phyloP scores from a whole-genome alignment of 257 asterid species.

The Salvia miltiorrhiza region DNA sequence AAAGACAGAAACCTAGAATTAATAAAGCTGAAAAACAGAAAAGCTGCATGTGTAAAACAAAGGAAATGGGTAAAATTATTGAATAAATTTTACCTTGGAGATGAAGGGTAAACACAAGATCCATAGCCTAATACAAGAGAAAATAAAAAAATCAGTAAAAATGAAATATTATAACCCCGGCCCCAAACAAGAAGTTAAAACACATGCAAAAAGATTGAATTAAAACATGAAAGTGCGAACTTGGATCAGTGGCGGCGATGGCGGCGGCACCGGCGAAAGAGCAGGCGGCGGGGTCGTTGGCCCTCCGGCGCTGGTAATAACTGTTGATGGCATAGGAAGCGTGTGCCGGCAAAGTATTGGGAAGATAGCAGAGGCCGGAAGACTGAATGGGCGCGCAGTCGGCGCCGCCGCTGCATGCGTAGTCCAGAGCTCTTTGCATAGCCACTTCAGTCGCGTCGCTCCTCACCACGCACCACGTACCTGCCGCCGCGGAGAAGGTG shows the following conservation, averaged over 20 bases:
- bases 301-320: constrained; percentile 51
- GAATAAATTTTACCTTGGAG: constrained; percentile 40
- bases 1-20: no score
- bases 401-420: constrained; percentile 75
- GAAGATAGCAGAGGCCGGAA: constrained; percentile 68
- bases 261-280: constrained; percentile 60
- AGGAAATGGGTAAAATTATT: neutral
- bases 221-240: constrained; percentile 21
- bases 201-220: neutral
- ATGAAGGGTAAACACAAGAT: constrained; percentile 78
- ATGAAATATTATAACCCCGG: neutral
- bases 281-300: constrained; percentile 60
- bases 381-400: constrained; percentile 63
- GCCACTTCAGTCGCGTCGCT: constrained; percentile 64
- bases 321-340: constrained; percentile 86
- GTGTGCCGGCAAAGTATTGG: constrained; percentile 72
- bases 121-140: constrained; percentile 59
- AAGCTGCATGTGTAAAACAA: neutral
- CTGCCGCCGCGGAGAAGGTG: constrained; percentile 7
- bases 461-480: constrained; percentile 81
- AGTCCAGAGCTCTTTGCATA: constrained; percentile 58
- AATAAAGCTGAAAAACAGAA: no score
- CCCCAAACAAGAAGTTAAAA: neutral
- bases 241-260: constrained; percentile 78
- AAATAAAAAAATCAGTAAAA: neutral